Conservation (phyloP, 2,329 filamentous ascomycete genomes). For the Fusarium gaditjirri region DNA sequence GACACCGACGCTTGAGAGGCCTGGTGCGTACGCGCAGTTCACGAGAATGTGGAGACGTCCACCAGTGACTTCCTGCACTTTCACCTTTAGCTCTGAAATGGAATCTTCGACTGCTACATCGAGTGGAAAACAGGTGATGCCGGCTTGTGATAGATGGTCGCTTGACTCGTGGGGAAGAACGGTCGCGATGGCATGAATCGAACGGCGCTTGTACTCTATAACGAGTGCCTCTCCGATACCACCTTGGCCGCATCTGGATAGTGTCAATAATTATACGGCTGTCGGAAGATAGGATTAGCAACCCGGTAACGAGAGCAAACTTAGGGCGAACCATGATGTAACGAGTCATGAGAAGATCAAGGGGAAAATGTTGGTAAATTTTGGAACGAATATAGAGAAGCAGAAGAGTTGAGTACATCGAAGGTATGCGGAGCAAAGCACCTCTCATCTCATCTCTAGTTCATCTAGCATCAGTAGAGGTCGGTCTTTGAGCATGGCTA, state of each 20-base stretch:
- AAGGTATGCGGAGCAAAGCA: not conserved
- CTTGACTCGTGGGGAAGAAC: not conserved
- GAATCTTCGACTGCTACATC: not conserved
- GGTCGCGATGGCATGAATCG: not conserved
- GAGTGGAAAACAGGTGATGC: not conserved
- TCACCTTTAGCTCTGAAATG: not conserved
- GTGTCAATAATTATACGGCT: not conserved
- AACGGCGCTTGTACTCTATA: not conserved
- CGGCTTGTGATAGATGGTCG: not conserved
- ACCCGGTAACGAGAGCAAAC: not conserved
- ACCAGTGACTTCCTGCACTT: not conserved
- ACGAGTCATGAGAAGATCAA: no score
- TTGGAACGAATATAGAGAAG: no score
- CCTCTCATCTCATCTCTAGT: not conserved
- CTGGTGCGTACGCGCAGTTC: not conserved
- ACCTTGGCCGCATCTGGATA: not conserved
- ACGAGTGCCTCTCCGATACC: not conserved
- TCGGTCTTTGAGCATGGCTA: rapidly evolving
- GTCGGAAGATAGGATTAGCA: rapidly evolving
- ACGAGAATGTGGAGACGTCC: not conserved
- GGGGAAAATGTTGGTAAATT: rapidly evolving
- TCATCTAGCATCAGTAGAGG: not conserved
- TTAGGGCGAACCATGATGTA: not conserved
- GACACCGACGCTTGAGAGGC: rapidly evolving
- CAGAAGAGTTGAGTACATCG: rapidly evolving